Percentiles rank a stretch among this genome's conserved stretches.
phyloP scores from a whole-genome alignment of 805 yeast genomes.

The Isabelozyma gotoi region DNA sequence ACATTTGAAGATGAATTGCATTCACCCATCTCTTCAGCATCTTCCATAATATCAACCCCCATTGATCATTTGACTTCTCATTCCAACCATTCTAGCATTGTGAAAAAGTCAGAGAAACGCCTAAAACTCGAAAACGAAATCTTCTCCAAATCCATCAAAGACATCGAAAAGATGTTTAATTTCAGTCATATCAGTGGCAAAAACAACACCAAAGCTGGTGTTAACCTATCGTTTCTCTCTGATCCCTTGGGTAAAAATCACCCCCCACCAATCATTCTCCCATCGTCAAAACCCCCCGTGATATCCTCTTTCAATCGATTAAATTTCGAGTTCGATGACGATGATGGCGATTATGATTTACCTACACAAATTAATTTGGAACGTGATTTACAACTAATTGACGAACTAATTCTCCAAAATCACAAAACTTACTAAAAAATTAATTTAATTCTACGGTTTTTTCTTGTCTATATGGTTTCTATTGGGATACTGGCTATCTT shows the following conservation, averaged over 20 bases:
- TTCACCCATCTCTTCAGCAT: background rate
- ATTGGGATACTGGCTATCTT: background rate
- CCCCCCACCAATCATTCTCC: background rate
- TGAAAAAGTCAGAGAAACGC: constrained; percentile 16
- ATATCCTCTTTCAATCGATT: background rate
- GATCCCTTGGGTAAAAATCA: background rate
- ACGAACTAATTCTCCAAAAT: constrained; percentile 5
- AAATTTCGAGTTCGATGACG: constrained; percentile 2
- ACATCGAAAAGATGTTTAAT: constrained; percentile 21
- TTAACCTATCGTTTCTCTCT: constrained; percentile 1
- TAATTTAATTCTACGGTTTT: background rate
- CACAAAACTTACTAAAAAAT: background rate
- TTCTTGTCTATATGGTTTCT: background rate
- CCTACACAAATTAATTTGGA: constrained; percentile 6
- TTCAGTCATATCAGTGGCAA: constrained; percentile 6
- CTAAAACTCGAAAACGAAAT: constrained; percentile 19
- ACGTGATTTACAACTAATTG: constrained; percentile 11
- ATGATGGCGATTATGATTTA: constrained; percentile 1
- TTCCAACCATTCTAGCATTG: background rate
- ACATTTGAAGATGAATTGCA: background rate
- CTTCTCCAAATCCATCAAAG: constrained; percentile 21
- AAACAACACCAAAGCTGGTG: background rate
- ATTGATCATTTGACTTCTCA: background rate
- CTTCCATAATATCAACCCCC: background rate
- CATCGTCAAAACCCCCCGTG: background rate